Evolutionary conservation across 371 early-diverging fungal species (phyloP), one percentile per base, ranked within the genome.

Genomic region (Nematocida sp.): DNA sequence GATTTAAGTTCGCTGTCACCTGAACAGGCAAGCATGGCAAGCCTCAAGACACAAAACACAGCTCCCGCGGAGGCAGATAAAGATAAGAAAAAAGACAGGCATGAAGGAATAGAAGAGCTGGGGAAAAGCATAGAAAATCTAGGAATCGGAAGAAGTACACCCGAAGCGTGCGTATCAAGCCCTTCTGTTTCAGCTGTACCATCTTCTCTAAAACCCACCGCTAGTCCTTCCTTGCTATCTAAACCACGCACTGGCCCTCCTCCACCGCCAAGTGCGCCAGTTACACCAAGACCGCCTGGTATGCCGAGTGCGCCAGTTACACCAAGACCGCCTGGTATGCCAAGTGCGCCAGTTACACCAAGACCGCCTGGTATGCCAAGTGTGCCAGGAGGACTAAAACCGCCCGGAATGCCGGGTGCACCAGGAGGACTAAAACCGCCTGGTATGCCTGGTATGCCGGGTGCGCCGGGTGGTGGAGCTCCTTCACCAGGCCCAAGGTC

Each of bases 401-500:
- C 8, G 3, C 13, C 27, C 7, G 43, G 43, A 13, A 27, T 19
- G 19, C n/a, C 51, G 11, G n/a, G n/a, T 11, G 51, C 27, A 25
- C 51, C 51, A 51, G 13, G 13, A 13, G 25, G 8, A 27, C 51
- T 21, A n/a, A 51, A 51, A 51, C 7, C 8, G n/a, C 13, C 43
- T 13, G 43, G 43, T 13, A 13, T 41, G 43, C 43, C 43, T 41
- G 43, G 43, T 41, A 11, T 41, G 11, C 43, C 11, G 43, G 43
- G 43, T 13, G 43, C 43, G 13, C 43, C 43, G 43, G 43, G 13
- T n/a, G 13, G 13, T 13, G 43, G 11, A 41, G 11, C 43, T 41
- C 13, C 43, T 41, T 11, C 43, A 13, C 17, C 65, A 40, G 65
- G 65, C 1, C 65, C 65, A 15, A 50, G 65, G 36, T 52, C 65